Conservation (phyloP, 495 filamentous ascomycete species). For the Lasiosphaeria hispida region DNA sequence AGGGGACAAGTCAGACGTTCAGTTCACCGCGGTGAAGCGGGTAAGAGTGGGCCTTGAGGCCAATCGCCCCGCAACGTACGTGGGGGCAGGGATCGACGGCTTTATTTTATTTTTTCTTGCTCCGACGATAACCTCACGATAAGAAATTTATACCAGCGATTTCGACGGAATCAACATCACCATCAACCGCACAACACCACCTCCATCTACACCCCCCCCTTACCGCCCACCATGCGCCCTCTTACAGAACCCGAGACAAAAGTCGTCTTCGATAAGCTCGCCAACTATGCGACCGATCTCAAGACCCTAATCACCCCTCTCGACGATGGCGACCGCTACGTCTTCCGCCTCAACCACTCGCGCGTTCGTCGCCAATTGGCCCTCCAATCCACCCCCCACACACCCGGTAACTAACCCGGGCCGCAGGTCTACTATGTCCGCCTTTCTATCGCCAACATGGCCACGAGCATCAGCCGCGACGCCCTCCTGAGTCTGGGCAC, state of each 20-base stretch:
- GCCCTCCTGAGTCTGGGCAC: constrained; percentile 81
- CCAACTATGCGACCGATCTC: constrained; percentile 46
- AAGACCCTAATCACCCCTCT: constrained; percentile 75
- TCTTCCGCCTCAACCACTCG: constrained; percentile 75
- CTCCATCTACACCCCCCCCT: not conserved
- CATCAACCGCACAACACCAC: not conserved
- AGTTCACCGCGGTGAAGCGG: constrained; percentile 20
- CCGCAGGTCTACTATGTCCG: constrained; percentile 84
- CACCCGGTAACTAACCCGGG: not conserved
- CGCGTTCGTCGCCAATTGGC: constrained; percentile 24
- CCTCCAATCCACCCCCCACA: not conserved
- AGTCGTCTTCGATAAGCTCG: constrained; percentile 69
- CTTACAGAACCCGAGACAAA: constrained; percentile 71
- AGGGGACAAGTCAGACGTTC: not conserved
- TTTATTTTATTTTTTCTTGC: constrained; percentile 20
- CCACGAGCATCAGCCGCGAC: constrained; percentile 74
- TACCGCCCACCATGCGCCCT: constrained; percentile 57
- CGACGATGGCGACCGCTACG: constrained; percentile 68
- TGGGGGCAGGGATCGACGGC: not conserved
- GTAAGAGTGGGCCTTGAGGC: constrained; percentile 25
- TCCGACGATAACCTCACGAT: constrained; percentile 16
- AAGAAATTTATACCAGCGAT: constrained; percentile 12
- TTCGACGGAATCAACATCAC: not conserved
- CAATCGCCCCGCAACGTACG: not conserved
- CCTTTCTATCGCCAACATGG: constrained; percentile 84